phyloP scores from a whole-genome alignment of 108 stramenopile species.

The Fistulifera solaris region DNA sequence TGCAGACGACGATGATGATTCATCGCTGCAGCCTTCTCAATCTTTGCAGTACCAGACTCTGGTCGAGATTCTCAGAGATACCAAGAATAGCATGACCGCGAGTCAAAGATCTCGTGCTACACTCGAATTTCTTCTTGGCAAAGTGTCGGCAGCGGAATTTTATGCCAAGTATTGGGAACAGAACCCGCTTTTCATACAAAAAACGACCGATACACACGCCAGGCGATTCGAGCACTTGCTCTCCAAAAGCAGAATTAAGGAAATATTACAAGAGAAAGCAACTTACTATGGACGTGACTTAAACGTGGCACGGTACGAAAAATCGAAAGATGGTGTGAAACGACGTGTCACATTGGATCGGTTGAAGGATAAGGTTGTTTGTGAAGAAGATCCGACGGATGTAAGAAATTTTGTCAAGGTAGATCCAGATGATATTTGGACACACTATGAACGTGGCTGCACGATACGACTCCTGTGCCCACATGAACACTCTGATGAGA shows the following conservation, averaged over 20 bases:
- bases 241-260: slow-evolving; percentile 38
- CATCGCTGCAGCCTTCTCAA: background rate
- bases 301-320: slow-evolving; percentile 85
- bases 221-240: slow-evolving; percentile 52
- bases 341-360: slow-evolving; percentile 63
- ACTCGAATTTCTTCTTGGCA: background rate
- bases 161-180: slow-evolving; percentile 76
- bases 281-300: slow-evolving; percentile 84
- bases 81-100: background rate
- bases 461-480: slow-evolving; percentile 91
- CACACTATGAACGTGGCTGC: slow-evolving; percentile 62
- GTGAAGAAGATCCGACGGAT: slow-evolving; percentile 17
- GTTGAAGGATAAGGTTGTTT: slow-evolving; percentile 14
- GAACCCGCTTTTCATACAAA: slow-evolving; percentile 58
- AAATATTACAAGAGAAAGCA: slow-evolving; percentile 38
- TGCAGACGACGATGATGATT: slow-evolving; percentile 6
- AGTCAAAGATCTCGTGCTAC: background rate
- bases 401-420: slow-evolving; percentile 36
- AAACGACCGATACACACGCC: slow-evolving; percentile 8
- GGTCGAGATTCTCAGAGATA: background rate
- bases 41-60: background rate
- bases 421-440: slow-evolving; percentile 68
- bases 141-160: slow-evolving; percentile 49
- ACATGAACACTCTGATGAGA: slow-evolving; percentile 71
- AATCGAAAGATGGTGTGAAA: slow-evolving; percentile 60